Base-by-base conservation (phyloP, 2,329 filamentous ascomycete species). In the Fusarium protoensiforme region DNA sequence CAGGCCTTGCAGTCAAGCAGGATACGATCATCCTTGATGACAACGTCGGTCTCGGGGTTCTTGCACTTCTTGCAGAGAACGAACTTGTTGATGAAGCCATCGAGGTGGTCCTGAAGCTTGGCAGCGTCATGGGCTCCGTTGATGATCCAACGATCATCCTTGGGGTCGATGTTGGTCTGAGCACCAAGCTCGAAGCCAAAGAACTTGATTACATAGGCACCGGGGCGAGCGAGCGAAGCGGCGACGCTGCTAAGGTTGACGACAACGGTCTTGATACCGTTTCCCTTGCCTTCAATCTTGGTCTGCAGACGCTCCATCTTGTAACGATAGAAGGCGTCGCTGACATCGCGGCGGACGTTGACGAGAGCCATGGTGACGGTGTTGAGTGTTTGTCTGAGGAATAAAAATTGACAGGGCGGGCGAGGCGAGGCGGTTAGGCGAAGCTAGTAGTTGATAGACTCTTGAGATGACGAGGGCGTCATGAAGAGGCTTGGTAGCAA, bases 1-100 rank as follows among this genome's bases (percentile, higher is more conserved):
- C 96, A 99, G 72, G 96, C 96, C 87, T 99, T 99, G 92, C 96
- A 99, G 86, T 99, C 96, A 77, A 98, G 92, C 72, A 94, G 85
- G 83, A 99, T 98, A 82, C 90, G 91, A 64, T 93, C 94, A 79
- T 98, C 95, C 86, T 98, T 98, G 89, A 98, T 94, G 81, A 93
- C 91, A 81, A 98, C 92, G 76, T 97, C 95, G 76, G 96, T 99
- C 89, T 99, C 96, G 38, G 96, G 96, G 84, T 99, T 99, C 91
- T 98, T 98, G 92, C 96, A 99, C 84, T 97, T 96, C 88, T 97
- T 97, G 93, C 96, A 99, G 74, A 99, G 95, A 80, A 99, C 96
- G 78, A 98, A 99, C 87, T 94, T 98, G 88, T 92, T 90, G 87
- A 99, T 99, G 90, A 99, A 99, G 79, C 95, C 95, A 83, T 98